Conservation (phyloP, 352 stramenopile species). For the Phytopythium cucurbitacearum region DNA sequence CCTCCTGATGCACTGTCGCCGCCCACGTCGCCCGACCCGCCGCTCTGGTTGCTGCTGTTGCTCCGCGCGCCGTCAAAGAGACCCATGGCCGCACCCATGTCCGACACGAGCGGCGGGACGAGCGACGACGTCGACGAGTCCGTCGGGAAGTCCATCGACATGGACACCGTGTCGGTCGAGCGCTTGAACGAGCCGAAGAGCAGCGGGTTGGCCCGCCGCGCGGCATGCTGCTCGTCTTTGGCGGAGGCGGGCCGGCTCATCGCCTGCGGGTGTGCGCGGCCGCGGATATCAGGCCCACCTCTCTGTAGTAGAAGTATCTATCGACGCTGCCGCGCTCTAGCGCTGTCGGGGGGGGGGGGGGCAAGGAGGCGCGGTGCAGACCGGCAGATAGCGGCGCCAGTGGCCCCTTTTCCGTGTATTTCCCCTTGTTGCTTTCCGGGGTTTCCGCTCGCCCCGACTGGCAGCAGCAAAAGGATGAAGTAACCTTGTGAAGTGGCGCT, state of each 20-base stretch:
- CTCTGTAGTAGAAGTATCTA: no score
- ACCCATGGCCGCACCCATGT: slow-evolving; percentile 12
- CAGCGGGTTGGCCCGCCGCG: neutral
- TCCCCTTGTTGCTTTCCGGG: no score
- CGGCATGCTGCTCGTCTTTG: neutral
- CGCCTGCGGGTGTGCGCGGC: neutral
- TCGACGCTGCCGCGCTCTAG: no score
- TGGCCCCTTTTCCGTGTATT: no score
- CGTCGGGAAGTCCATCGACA: slow-evolving; percentile 15
- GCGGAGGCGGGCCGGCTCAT: neutral
- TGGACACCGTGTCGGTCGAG: neutral
- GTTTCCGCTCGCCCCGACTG: no score
- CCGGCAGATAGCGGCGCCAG: no score
- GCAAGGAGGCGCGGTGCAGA: no score
- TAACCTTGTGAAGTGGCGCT: no score
- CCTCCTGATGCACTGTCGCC: slow-evolving; percentile 7
- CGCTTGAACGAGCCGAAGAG: slow-evolving; percentile 3
- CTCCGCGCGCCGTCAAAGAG: slow-evolving; percentile 12
- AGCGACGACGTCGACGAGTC: slow-evolving; percentile 15
- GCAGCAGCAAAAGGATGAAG: no score
- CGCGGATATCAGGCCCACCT: no score
- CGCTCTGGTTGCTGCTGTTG: slow-evolving; percentile 15
- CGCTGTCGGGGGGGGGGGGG: no score
- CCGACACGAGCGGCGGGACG: slow-evolving; percentile 14
- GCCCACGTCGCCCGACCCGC: slow-evolving; percentile 13